A percentile compares a stretch with the other conserved stretches of the same genome.
These are phyloP conservation scores for Amanita pseudoporphyria DNA, from an alignment of 768 basidiomycete genomes.

Conservation along the genomic window DNA sequence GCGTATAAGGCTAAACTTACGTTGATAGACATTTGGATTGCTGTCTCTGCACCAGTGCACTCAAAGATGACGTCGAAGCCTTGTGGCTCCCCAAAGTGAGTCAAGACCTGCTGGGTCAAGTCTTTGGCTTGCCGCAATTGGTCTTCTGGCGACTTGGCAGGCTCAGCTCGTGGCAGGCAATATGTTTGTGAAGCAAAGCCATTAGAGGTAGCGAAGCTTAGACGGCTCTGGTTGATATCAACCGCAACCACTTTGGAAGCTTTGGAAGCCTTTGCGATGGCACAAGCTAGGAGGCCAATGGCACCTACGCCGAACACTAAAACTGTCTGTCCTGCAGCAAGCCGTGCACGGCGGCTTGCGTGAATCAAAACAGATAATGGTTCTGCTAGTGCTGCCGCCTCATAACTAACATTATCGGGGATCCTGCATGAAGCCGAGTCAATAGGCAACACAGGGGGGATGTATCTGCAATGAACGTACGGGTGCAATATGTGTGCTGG, in stretches of 20 bases:
- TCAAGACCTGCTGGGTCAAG: conserved; percentile 38
- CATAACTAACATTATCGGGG: conserved; percentile 66
- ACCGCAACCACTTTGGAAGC: conserved; percentile 63
- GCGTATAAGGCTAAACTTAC: conserved; percentile 36
- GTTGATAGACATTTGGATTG: conserved; percentile 85
- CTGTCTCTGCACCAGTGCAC: conserved; percentile 89
- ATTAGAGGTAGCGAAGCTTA: conserved; percentile 66
- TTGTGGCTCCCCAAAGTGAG: conserved; percentile 48
- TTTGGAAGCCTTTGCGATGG: conserved; percentile 64
- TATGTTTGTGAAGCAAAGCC: conserved; percentile 73
- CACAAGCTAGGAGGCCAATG: conserved; percentile 85
- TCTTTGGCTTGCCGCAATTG: conserved; percentile 54
- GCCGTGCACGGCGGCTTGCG: conserved; percentile 36
- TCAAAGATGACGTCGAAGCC: conserved; percentile 94
- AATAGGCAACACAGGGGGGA: conserved; percentile 4
- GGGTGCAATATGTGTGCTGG: conserved; percentile 80
- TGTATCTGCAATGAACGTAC: conserved; percentile 36
- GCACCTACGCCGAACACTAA: conserved; percentile 91
- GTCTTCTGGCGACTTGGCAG: conserved; percentile 45
- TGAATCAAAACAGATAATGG: conserved; percentile 87
- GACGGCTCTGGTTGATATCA: conserved; percentile 78
- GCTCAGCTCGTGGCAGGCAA: conserved; percentile 44
- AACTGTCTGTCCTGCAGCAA: conserved; percentile 51
- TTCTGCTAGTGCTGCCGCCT: conserved; percentile 84
- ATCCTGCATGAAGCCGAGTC: conserved; percentile 33